Base-by-base conservation (phyloP, 2,329 filamentous ascomycete genomes). In the Chaetomium sp. region DNA sequence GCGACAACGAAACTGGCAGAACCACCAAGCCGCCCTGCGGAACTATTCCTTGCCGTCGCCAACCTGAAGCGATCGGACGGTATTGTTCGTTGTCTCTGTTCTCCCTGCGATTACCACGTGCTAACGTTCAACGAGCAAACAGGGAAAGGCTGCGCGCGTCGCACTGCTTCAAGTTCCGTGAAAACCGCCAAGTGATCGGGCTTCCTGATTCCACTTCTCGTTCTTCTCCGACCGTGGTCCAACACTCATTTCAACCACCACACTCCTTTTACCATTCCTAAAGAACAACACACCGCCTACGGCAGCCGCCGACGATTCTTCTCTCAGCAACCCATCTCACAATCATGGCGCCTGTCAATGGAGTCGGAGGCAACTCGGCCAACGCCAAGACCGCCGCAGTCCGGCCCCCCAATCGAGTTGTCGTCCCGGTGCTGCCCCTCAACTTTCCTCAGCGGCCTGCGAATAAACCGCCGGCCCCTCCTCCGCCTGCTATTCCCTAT, bases 391-490 rank as follows among this genome's bases (percentile, higher is more conserved):
- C 56, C n/a, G 43, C 37, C 33, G 47, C 56, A 27, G 19, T 27
- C 40, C 54, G 63, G 12, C 55, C 56, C 33, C 42, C 59, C 42
- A 35, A 14, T 36, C 27, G 47, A 19, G 7, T 38, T 43, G 14
- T 66, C 34, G 57, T 67, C 44, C 65, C 65, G n/a, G 65, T 58
- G 12, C 47, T 67, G 14, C 65, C 65, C 33, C 60, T 66, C 41
- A 61, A 57, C 52, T 67, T 61, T 48, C 56, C 59, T 11, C 62
- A 66, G 49, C 63, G 64, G 10, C 61, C 59, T 1, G 34, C 49
- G 11, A 54, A 40, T 44, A 62, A 61, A 45, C 58, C 53, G 32
- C 11, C 42, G 11, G 36, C 58, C 11, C 51, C 48, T 7, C 40
- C 57, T 7, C 40, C 57, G 27, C 35, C 59, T 5, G 49, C 38